Evolutionary conservation across 192 early-diverging fungal genomes (phyloP).

Genomic region (Linnemannia zychae): DNA sequence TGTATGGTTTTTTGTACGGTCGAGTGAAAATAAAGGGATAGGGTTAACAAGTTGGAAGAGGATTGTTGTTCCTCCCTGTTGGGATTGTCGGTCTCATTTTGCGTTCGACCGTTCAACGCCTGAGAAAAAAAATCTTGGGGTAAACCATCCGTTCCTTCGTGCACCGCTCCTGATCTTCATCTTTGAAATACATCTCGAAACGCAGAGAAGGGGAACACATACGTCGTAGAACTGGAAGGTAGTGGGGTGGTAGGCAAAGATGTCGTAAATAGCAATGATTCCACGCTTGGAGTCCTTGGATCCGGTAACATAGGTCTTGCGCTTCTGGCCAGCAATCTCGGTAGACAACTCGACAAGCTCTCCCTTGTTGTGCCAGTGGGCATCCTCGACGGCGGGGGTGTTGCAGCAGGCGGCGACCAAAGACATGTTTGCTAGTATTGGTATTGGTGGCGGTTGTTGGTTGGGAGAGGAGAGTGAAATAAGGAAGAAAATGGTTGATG

Average conservation of each 20-base stretch:
- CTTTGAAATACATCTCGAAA: background rate
- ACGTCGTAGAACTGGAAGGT: constrained; percentile 78
- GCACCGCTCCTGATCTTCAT: background rate
- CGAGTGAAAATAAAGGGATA: background rate
- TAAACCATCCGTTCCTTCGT: background rate
- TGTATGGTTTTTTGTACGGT: no score
- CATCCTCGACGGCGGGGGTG: constrained; percentile 36
- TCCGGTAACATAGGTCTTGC: constrained; percentile 39
- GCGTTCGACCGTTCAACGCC: background rate
- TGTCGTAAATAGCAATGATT: constrained; percentile 77
- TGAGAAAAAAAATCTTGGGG: background rate
- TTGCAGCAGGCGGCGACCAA: constrained; percentile 43
- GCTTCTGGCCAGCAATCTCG: constrained; percentile 37
- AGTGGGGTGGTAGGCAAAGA: constrained; percentile 73
- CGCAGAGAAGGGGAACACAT: constrained; percentile 22
- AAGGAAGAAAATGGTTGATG: background rate
- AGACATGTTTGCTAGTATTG: constrained; percentile 17
- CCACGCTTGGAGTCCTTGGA: constrained; percentile 68
- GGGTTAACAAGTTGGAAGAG: background rate
- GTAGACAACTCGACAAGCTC: constrained; percentile 9
- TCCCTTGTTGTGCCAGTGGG: constrained; percentile 48
- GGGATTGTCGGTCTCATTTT: background rate
- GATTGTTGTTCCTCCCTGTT: background rate
- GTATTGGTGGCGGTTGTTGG: background rate
- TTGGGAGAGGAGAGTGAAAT: background rate